phyloP scores from a whole-genome alignment of 2,329 filamentous ascomycete species.

The Cryphonectria nitschkei region DNA sequence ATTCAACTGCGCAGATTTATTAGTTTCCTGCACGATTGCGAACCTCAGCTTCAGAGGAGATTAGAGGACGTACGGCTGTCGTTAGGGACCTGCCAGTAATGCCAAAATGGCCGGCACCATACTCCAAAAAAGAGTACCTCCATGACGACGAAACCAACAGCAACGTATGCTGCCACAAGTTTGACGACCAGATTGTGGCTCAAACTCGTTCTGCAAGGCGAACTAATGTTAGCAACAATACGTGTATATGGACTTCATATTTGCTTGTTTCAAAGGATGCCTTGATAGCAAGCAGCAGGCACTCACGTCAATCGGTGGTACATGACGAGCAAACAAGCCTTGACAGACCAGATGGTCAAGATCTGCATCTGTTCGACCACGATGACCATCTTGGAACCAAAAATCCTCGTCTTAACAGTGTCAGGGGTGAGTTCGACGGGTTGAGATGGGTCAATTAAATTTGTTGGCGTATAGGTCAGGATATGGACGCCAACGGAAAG shows the following conservation, averaged over 20 bases:
- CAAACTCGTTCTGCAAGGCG: conserved; percentile 46
- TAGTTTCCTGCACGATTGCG: conserved; percentile 5
- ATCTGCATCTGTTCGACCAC: conserved; percentile 66
- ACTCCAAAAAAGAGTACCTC: conserved; percentile 54
- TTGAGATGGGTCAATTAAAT: conserved; percentile 58
- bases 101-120: conserved; percentile 59
- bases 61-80: conserved; percentile 45
- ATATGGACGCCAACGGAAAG: conserved; percentile 1
- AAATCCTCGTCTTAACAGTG: conserved; percentile 46
- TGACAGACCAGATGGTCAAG: conserved; percentile 59
- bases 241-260: not conserved
- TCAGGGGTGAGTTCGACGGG: conserved; percentile 48
- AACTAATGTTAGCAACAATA: not conserved
- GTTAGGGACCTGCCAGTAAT: conserved; percentile 62
- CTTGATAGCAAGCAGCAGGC: not conserved
- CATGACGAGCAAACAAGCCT: conserved; percentile 60
- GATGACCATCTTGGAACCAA: conserved; percentile 65
- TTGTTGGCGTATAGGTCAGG: conserved; percentile 52
- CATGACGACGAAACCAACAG: conserved; percentile 52
- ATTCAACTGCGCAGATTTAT: conserved; percentile 48
- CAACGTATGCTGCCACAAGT: conserved; percentile 51
- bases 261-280: no score
- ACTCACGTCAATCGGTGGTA: conserved; percentile 58
- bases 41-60: no score
- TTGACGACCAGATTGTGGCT: conserved; percentile 53